Conservation (phyloP, 768 basidiomycete species). For the Crucibulum laeve region DNA sequence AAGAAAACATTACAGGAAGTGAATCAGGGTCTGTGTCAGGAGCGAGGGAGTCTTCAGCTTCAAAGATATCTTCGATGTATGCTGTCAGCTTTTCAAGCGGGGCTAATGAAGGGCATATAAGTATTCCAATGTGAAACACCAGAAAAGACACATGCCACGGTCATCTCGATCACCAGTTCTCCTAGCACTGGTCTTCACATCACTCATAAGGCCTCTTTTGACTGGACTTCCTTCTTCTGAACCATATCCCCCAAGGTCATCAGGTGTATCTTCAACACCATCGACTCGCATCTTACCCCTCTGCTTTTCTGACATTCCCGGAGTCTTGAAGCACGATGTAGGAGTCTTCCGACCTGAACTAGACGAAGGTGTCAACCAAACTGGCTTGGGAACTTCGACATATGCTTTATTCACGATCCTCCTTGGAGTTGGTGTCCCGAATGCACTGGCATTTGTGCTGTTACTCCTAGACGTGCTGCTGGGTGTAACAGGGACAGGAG, state of each 20-base stretch:
- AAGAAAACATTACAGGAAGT: constrained; percentile 65
- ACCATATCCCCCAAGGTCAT: constrained; percentile 55
- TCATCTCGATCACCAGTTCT: constrained; percentile 76
- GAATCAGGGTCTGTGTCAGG: constrained; percentile 60
- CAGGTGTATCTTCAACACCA: constrained; percentile 26
- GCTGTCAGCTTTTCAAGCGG: constrained; percentile 75
- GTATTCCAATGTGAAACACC: background rate
- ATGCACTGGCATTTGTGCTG: background rate
- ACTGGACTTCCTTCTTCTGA: constrained; percentile 41
- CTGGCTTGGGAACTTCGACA: constrained; percentile 40
- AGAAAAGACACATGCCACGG: constrained; percentile 41
- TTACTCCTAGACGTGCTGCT: too few species aligned
- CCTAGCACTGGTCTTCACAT: constrained; percentile 45
- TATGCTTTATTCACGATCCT: constrained; percentile 36
- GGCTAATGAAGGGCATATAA: constrained; percentile 25
- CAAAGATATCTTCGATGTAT: constrained; percentile 82
- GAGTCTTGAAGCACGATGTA: too few species aligned
- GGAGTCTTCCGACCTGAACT: constrained; percentile 26
- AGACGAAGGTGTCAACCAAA: constrained; percentile 42
- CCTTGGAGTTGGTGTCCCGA: constrained; percentile 25
- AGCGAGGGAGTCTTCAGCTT: constrained; percentile 64
- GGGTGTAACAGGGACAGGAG: too few species aligned
- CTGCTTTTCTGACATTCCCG: background rate
- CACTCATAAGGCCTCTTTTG: constrained; percentile 23
- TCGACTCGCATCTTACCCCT: background rate